These are phyloP conservation scores for Saprolegnia diclina DNA, from an alignment of 352 stramenopile species.

Conservation along the genomic window DNA sequence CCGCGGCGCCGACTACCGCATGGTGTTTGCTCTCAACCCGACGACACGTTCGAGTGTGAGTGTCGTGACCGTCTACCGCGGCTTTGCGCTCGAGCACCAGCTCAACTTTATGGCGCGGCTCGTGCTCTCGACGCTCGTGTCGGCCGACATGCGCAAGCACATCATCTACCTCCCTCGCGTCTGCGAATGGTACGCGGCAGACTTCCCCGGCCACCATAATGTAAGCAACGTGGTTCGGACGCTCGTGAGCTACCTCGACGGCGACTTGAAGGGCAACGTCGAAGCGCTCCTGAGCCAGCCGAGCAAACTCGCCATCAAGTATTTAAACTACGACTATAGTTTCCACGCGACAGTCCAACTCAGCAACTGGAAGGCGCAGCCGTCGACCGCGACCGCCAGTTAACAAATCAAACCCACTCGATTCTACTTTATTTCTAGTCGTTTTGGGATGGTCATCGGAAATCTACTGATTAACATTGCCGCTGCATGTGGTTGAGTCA, in stretches of 20 bases:
- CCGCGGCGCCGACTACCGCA: conserved; percentile 36
- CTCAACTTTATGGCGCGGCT: conserved; percentile 34
- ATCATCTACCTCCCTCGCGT: conserved; percentile 42
- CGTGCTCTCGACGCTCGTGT: conserved; percentile 36
- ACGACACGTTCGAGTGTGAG: conserved; percentile 46
- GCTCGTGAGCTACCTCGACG: conserved; percentile 35
- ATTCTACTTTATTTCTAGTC: too few relatives aligned
- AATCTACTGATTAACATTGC: too few relatives aligned
- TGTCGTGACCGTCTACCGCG: conserved; percentile 49
- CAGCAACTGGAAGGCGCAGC: conserved; percentile 1
- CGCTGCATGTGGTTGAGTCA: too few relatives aligned
- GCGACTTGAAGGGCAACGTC: conserved; percentile 35
- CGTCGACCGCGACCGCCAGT: background rate
- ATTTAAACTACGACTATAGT: conserved; percentile 52
- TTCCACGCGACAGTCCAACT: conserved; percentile 33
- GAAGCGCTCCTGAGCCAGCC: conserved; percentile 38
- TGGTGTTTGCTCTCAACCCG: conserved; percentile 61
- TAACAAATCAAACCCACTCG: background rate
- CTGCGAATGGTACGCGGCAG: conserved; percentile 50
- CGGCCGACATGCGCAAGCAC: conserved; percentile 35
- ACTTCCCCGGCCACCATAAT: conserved; percentile 34
- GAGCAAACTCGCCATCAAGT: conserved; percentile 36
- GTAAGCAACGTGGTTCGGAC: conserved; percentile 30
- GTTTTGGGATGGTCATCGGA: too few relatives aligned
- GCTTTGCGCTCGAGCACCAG: conserved; percentile 51